Conservation (phyloP, 2,329 filamentous ascomycete genomes). For the Fusarium papillatum region DNA sequence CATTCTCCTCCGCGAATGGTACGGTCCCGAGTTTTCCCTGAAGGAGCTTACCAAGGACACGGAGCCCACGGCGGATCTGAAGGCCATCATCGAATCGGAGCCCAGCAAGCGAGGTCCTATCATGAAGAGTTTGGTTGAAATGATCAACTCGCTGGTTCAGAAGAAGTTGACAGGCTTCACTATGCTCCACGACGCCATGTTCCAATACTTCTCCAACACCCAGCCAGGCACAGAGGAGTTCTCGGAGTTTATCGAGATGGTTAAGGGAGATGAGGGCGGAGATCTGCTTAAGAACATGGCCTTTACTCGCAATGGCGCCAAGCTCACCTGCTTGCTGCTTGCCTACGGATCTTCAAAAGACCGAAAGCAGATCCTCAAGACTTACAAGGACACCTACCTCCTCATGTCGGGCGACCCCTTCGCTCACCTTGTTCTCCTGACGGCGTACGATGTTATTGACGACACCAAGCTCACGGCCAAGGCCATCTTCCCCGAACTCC, state of each 20-base stretch:
- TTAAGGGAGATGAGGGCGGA: slow-evolving; percentile 92
- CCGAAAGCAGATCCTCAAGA: slow-evolving; percentile 87
- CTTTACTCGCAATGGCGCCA: slow-evolving; percentile 91
- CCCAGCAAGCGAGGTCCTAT: slow-evolving; percentile 91
- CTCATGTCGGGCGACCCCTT: slow-evolving; percentile 85
- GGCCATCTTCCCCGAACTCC: slow-evolving; percentile 87
- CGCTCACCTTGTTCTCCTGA: slow-evolving; percentile 85
- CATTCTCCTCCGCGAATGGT: slow-evolving; percentile 92
- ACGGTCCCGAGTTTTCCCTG: slow-evolving; percentile 91
- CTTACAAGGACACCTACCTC: slow-evolving; percentile 91
- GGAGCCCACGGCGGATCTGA: slow-evolving; percentile 76
- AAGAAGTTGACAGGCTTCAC: slow-evolving; percentile 98
- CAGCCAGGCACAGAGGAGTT: slow-evolving; percentile 85
- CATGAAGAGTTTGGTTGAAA: slow-evolving; percentile 85
- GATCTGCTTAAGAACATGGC: slow-evolving; percentile 96
- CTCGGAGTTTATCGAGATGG: slow-evolving; percentile 87
- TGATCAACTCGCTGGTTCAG: slow-evolving; percentile 94
- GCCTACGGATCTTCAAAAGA: slow-evolving; percentile 93
- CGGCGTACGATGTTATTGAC: slow-evolving; percentile 92
- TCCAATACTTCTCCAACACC: slow-evolving; percentile 92
- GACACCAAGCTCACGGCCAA: slow-evolving; percentile 93
- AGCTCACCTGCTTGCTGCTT: slow-evolving; percentile 84
- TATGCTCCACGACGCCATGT: slow-evolving; percentile 97
- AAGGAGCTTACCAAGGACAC: slow-evolving; percentile 72
- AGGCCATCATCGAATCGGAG: slow-evolving; percentile 78